Evolutionary conservation across 2,329 filamentous ascomycete species (phyloP), one percentile per base, ranked within the genome.

Genomic region (Botrytis paeoniae): DNA sequence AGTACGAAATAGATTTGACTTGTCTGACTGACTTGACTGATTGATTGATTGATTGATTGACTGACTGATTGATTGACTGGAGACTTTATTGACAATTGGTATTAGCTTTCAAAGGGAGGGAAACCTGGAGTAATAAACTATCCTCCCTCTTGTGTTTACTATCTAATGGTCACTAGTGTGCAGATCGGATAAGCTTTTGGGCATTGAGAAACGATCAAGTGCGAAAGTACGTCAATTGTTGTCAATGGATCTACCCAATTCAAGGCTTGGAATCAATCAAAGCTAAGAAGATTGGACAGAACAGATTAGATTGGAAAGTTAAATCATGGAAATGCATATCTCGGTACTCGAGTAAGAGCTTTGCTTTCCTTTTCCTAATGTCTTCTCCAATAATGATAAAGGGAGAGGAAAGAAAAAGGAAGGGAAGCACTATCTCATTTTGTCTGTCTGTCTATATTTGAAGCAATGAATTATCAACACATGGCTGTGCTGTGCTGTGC

Each of bases 161-260:
- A 18, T 54, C 48, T n/a, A n/a, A 54, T 65, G 29, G 3, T 9
- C 43, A 57, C 51, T 57, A 57, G 51, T 48, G 16, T 65, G 62
- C 43, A 65, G 62, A 65, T 65, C 62, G 41, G 62, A 65, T 65
- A 65, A 65, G 62, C 41, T 16, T 65, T 65, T 48, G 41, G 62
- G 60, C 35, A 39, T 18, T 57, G 51, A 57, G n/a, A 57, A 57
- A 29, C 51, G n/a, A 62, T n/a, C 1, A 9, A 43, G 48, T 54
- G 48, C 48, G 14, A 7, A 54, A 65, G 41, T 65, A 65, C 62
- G 63, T 65, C 63, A 65, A 66, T n/a, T n/a, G 60, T 41, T 62
- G 60, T 62, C 60, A 62, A 41, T 39, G 35, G 60, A 66, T 66
- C n/a, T 22, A 45, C 62, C 62, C 62, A 35, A 65, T 65, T 39